phyloP scores from a whole-genome alignment of 2,329 filamentous ascomycete genomes.

The Neospermospora avenae region DNA sequence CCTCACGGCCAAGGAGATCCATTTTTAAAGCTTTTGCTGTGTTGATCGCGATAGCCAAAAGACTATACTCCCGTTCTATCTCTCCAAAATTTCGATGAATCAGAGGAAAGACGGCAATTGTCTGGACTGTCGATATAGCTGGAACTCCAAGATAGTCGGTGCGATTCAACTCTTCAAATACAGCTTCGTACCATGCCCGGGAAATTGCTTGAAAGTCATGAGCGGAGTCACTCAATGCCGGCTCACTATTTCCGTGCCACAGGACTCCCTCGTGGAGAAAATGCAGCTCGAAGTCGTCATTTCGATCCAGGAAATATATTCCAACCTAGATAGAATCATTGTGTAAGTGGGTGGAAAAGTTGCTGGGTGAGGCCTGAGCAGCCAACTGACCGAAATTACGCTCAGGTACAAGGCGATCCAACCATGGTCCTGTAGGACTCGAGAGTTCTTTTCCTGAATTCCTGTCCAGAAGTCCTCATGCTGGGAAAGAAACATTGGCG shows the following conservation, averaged over 20 bases:
- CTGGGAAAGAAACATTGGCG: conserved; percentile 15
- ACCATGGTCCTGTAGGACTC: conserved; percentile 3
- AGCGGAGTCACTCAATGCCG: too few species aligned
- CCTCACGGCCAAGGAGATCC: conserved; percentile 5
- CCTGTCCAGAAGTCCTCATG: background rate
- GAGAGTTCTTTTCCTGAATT: conserved; percentile 1
- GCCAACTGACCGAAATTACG: conserved; percentile 14
- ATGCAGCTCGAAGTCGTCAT: conserved; percentile 14
- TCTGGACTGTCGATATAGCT: conserved; percentile 15
- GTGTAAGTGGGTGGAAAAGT: background rate
- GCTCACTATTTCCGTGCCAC: background rate
- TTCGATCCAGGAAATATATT: background rate
- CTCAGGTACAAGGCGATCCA: conserved; percentile 25
- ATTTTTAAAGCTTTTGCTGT: conserved; percentile 15
- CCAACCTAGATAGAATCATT: background rate
- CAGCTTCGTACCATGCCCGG: conserved; percentile 1
- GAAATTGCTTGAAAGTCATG: background rate
- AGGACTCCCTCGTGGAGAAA: conserved; percentile 13
- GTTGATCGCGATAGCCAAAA: conserved; percentile 22
- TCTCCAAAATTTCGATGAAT: conserved; percentile 22
- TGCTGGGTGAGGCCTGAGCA: too few species aligned
- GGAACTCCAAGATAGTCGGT: conserved; percentile 17
- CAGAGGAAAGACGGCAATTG: conserved; percentile 20
- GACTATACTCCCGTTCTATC: conserved; percentile 6
- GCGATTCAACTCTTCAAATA: background rate